Evolutionary conservation across 352 stramenopile genomes (phyloP).

Genomic region (Hyaloperonospora arabidopsidis): DNA sequence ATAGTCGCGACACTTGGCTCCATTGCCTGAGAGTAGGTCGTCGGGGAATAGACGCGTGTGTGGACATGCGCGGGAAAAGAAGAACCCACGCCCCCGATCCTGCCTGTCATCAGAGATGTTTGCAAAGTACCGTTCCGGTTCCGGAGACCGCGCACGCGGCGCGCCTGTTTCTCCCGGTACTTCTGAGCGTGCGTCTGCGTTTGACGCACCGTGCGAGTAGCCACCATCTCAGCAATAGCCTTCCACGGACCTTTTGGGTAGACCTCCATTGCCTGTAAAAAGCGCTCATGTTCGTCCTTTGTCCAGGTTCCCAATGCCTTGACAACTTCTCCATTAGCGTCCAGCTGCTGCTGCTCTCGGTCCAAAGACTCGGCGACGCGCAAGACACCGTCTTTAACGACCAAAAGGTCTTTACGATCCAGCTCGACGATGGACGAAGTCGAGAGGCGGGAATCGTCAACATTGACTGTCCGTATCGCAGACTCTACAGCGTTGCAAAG

Average conservation of each 20-base stretch:
- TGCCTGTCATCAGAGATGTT: constrained; percentile 21
- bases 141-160: constrained; percentile 50
- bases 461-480: constrained; percentile 2
- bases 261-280: constrained; percentile 47
- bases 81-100: constrained; percentile 9
- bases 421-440: constrained; percentile 37
- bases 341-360: constrained; percentile 39
- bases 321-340: constrained; percentile 47
- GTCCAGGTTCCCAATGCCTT: constrained; percentile 57
- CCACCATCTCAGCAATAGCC: constrained; percentile 55
- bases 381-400: constrained; percentile 65
- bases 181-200: constrained; percentile 66
- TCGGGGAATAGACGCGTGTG: constrained; percentile 14
- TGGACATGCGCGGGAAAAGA: constrained; percentile 9
- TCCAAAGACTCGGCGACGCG: constrained; percentile 54
- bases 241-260: constrained; percentile 63
- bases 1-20: constrained; percentile 10
- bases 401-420: constrained; percentile 67
- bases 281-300: constrained; percentile 48
- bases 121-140: constrained; percentile 56
- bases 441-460: constrained; percentile 25
- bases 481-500: constrained; percentile 16
- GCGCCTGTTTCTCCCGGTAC: constrained; percentile 53
- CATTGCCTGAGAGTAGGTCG: constrained; percentile 12
- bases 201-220: constrained; percentile 55